phyloP scores from a whole-genome alignment of 2,329 filamentous ascomycete genomes.

The Cyphellophora europaea region DNA sequence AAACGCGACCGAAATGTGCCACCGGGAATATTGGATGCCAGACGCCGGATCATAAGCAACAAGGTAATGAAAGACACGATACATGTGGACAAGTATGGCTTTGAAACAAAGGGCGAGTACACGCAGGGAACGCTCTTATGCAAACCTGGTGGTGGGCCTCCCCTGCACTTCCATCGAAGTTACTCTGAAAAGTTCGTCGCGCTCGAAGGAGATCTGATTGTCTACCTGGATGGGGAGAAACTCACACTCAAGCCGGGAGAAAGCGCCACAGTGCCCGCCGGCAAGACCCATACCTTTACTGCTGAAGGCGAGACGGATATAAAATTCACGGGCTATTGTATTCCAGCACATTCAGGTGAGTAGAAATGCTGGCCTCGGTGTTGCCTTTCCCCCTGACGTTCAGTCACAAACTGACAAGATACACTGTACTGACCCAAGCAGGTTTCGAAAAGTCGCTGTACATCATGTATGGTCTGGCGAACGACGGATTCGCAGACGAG shows the following conservation, averaged over 20 bases:
- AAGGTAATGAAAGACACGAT: conserved; percentile 10
- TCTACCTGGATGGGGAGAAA: conserved; percentile 5
- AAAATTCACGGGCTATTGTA: conserved; percentile 6
- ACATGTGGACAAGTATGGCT: conserved; percentile 10
- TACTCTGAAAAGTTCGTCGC: conserved; percentile 13
- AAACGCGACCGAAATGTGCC: conserved; percentile 6
- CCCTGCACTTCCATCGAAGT: conserved; percentile 12
- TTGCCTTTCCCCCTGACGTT: too few species aligned
- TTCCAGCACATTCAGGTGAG: conserved; percentile 6
- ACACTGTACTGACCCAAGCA: too few species aligned
- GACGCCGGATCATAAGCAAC: conserved; percentile 9
- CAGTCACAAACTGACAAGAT: too few species aligned
- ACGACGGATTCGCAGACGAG: conserved; percentile 10
- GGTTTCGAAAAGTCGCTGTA: conserved; percentile 15
- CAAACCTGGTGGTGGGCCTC: conserved; percentile 14
- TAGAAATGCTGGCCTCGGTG: too few species aligned
- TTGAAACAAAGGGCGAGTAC: conserved; percentile 9
- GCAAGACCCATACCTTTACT: conserved; percentile 10
- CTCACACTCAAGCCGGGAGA: conserved; percentile 8
- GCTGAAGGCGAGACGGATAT: conserved; percentile 10
- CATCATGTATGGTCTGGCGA: conserved; percentile 15
- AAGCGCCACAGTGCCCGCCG: conserved; percentile 8
- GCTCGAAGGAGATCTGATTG: conserved; percentile 3
- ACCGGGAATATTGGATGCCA: conserved; percentile 9
- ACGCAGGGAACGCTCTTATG: conserved; percentile 5